Percentiles rank a stretch among this genome's conserved stretches.
phyloP scores from a whole-genome alignment of 129 eudicot genomes.

The Dittrichia graveolens region DNA sequence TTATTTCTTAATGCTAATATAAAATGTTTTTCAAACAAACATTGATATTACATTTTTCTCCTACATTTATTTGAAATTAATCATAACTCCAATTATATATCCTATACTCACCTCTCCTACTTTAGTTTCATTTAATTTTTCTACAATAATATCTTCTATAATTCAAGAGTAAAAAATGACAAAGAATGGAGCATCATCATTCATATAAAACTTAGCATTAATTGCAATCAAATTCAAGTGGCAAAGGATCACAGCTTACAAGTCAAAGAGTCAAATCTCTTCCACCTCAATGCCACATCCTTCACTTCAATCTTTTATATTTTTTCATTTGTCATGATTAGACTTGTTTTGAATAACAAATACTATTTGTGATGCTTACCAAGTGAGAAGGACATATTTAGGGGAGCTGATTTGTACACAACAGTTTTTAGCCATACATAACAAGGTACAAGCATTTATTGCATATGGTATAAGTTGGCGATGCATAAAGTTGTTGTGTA shows the following conservation, averaged over 20 bases:
- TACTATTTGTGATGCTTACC: no score
- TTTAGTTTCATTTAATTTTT: no score
- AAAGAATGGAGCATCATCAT: no score
- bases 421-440: no score
- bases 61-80: neutral
- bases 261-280: constrained; percentile 26
- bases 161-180: neutral
- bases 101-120: neutral
- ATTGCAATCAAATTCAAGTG: constrained; percentile 33
- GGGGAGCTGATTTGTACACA: no score
- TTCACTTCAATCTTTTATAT: neutral
- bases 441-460: no score
- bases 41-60: neutral
- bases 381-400: neutral
- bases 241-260: constrained; percentile 35
- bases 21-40: neutral
- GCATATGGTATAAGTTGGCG: no score
- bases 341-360: neutral
- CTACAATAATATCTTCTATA: neutral
- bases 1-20: no score
- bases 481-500: no score
- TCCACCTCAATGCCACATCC: constrained; percentile 43
- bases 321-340: neutral
- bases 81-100: neutral
- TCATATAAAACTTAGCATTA: constrained; percentile 16